Evolutionary conservation across 257 asterid species (phyloP).

Genomic region (Mentha longifolia): DNA sequence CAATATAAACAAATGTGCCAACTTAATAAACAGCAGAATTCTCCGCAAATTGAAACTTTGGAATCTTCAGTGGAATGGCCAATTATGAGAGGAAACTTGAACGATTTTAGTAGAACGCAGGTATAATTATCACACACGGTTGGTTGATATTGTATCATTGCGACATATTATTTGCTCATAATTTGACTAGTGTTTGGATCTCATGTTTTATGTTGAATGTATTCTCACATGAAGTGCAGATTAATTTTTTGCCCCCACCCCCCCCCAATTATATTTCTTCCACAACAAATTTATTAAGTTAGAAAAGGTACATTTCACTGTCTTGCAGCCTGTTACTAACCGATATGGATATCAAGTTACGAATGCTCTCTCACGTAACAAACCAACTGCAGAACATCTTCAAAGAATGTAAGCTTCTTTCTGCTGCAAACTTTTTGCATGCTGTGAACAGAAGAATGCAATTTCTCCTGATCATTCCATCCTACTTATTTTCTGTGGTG

Average conservation of each 20-base stretch:
- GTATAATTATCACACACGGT: slow-evolving; percentile 39
- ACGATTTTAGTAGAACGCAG: slow-evolving; percentile 49
- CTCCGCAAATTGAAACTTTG: slow-evolving; percentile 43
- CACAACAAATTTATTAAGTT: slow-evolving; percentile 20
- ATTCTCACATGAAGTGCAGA: slow-evolving; percentile 18
- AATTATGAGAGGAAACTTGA: slow-evolving; percentile 50
- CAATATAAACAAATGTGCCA: slow-evolving; percentile 49
- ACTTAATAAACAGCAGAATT: slow-evolving; percentile 43
- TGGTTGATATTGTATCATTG: not conserved
- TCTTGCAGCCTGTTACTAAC: slow-evolving; percentile 45
- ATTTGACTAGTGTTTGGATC: slow-evolving; percentile 27
- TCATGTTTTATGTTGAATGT: slow-evolving; percentile 9
- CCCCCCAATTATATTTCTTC: slow-evolving; percentile 20
- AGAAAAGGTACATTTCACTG: slow-evolving; percentile 17
- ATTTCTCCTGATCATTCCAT: slow-evolving; percentile 16
- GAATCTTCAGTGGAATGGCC: slow-evolving; percentile 51
- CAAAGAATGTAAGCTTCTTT: slow-evolving; percentile 60
- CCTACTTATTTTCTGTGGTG: not conserved
- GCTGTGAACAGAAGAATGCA: slow-evolving; percentile 5
- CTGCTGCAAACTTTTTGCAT: slow-evolving; percentile 15
- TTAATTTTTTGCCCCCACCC: not conserved
- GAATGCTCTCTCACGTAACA: slow-evolving; percentile 46
- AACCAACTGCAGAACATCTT: slow-evolving; percentile 57
- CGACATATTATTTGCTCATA: slow-evolving; percentile 19
- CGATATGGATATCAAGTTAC: slow-evolving; percentile 49